These are phyloP conservation scores for Stentor coeruleus DNA, from an alignment of 73 alveolate species.

Conservation along the genomic window DNA sequence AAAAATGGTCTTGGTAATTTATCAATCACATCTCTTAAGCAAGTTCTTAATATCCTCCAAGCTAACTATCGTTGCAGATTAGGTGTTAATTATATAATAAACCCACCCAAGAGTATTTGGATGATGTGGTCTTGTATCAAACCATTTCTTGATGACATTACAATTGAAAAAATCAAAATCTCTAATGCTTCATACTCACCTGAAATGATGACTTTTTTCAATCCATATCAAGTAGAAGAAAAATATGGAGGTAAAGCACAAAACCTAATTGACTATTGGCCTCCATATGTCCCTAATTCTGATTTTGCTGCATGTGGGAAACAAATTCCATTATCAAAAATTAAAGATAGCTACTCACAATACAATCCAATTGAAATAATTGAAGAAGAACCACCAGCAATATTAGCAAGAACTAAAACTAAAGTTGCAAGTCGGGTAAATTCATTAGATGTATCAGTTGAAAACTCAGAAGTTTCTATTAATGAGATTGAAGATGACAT, in stretches of 20 bases:
- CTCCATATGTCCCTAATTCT: background rate
- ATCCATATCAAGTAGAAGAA: constrained; percentile 28
- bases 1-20: background rate
- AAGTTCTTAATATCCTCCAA: constrained; percentile 4
- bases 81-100: constrained; percentile 17
- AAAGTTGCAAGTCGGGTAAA: background rate
- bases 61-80: background rate
- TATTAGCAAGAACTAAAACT: too few relatives aligned
- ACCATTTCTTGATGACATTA: constrained; percentile 27
- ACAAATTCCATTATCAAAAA: background rate
- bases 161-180: background rate
- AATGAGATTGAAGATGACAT: background rate
- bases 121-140: constrained; percentile 22
- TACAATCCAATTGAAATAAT: background rate
- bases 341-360: background rate
- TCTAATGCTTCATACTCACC: background rate
- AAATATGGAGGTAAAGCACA: constrained; percentile 30
- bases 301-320: background rate
- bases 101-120: constrained; percentile 19
- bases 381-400: background rate
- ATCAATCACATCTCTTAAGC: background rate
- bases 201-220: background rate
- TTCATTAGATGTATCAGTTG: background rate
- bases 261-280: background rate
- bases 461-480: background rate